phyloP scores from a whole-genome alignment of 2,329 filamentous ascomycete genomes.

The Colletotrichum navitas region DNA sequence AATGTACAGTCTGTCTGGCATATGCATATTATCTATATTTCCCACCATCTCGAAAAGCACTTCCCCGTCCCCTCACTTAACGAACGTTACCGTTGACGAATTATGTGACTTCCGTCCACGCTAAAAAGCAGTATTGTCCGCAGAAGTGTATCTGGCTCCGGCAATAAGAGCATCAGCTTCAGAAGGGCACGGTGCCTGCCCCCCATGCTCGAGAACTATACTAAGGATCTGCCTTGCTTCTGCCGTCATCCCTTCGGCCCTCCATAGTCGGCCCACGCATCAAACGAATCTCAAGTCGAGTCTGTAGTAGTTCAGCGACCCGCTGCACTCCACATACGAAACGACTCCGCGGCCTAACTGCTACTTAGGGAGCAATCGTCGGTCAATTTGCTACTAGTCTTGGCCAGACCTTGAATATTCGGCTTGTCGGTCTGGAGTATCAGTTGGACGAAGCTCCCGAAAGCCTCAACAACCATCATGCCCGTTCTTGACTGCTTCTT shows the following conservation, averaged over 20 bases:
- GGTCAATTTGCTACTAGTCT: not conserved
- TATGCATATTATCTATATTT: conserved; percentile 1
- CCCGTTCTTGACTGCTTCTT: conserved; percentile 4
- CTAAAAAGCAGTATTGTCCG: not conserved
- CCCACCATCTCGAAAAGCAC: conserved; percentile 5
- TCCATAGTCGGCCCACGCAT: not conserved
- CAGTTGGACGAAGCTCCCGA: not conserved
- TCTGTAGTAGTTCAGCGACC: not conserved
- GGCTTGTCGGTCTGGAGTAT: not conserved
- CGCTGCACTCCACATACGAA: conserved; percentile 1
- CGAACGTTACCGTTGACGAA: conserved; percentile 8
- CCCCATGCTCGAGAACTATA: conserved; percentile 10
- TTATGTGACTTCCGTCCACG: not conserved
- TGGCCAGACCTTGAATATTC: not conserved
- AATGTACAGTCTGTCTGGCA: not conserved
- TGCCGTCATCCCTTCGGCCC: not conserved
- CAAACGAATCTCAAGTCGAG: not conserved
- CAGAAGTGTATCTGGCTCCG: not conserved
- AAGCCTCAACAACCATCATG: not conserved
- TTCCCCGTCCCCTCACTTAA: conserved; percentile 17
- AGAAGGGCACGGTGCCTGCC: not conserved
- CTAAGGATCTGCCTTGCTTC: conserved; percentile 13
- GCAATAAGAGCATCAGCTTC: not conserved
- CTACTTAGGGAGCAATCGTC: not conserved
- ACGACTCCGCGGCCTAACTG: not conserved